phyloP scores from a whole-genome alignment of 2,329 filamentous ascomycete genomes.

The Akanthomyces lecanii region DNA sequence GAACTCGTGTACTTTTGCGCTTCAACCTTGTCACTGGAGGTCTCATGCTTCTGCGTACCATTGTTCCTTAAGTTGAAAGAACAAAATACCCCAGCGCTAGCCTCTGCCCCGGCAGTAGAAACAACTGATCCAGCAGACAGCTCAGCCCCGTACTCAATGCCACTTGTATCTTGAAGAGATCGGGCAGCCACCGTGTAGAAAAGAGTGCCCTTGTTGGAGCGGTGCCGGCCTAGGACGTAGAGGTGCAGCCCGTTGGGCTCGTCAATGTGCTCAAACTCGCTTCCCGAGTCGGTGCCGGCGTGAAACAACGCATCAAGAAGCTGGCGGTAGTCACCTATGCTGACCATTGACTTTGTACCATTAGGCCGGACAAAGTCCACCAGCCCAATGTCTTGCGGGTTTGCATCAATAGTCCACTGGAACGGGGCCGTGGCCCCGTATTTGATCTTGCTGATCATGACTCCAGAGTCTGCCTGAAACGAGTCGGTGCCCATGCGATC shows the following conservation, averaged over 20 bases:
- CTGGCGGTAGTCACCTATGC: constrained; percentile 50
- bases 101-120: neutral
- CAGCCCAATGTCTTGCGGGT: constrained; percentile 47
- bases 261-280: constrained; percentile 46
- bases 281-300: constrained; percentile 48
- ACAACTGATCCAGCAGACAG: constrained; percentile 34
- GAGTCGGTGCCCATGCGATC: constrained; percentile 52
- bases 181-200: constrained; percentile 46
- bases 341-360: constrained; percentile 43
- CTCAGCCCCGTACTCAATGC: constrained; percentile 29
- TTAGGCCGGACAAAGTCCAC: constrained; percentile 48
- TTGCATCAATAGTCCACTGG: constrained; percentile 53
- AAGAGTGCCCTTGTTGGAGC: constrained; percentile 39
- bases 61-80: neutral
- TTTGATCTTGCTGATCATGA: constrained; percentile 52
- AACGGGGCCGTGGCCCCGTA: constrained; percentile 42
- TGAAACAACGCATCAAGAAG: constrained; percentile 52
- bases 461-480: constrained; percentile 48
- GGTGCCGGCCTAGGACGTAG: constrained; percentile 42
- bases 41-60: neutral
- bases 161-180: constrained; percentile 34
- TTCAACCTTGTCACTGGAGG: constrained; percentile 28
- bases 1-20: constrained; percentile 36
- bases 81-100: neutral
- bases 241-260: constrained; percentile 45